These are phyloP conservation scores for Podaxis sp. DNA, from an alignment of 768 basidiomycete genomes.

Conservation along the genomic window DNA sequence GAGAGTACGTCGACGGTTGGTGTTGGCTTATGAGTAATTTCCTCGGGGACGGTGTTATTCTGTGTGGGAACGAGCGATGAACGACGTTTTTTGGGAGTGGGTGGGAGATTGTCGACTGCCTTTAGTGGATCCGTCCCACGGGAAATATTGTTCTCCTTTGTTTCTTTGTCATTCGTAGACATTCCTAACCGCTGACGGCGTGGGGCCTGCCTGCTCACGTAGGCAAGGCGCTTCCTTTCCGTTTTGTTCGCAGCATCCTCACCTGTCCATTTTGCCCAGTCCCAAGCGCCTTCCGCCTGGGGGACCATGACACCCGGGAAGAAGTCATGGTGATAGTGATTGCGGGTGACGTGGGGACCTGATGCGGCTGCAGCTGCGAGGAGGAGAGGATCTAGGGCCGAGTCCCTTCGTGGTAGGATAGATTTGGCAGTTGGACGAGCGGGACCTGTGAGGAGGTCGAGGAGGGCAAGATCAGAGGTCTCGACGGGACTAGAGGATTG, in stretches of 20 bases:
- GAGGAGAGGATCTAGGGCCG: conserved; percentile 74
- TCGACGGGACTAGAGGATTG: conserved; percentile 20
- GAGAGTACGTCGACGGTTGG: conserved; percentile 18
- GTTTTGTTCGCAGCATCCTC: conserved; percentile 36
- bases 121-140: conserved; percentile 37
- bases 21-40: conserved; percentile 24
- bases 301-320: conserved; percentile 58
- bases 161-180: conserved; percentile 27
- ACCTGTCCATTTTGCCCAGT: conserved; percentile 55
- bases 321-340: conserved; percentile 84
- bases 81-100: conserved; percentile 38
- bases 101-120: conserved; percentile 37
- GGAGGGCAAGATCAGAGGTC: conserved; percentile 56
- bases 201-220: conserved; percentile 76
- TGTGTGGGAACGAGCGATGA: conserved; percentile 28
- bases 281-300: conserved; percentile 50
- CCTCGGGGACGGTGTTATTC: conserved; percentile 15
- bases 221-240: conserved; percentile 49
- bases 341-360: conserved; percentile 76
- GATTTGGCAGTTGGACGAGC: conserved; percentile 36
- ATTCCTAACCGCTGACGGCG: conserved; percentile 54
- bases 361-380: conserved; percentile 76
- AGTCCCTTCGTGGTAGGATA: conserved; percentile 59
- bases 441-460: conserved; percentile 64
- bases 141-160: conserved; percentile 51